These are phyloP conservation scores for Fonsecaea pedrosoi DNA, from an alignment of 2,329 filamentous ascomycete genomes.

Conservation along the genomic window DNA sequence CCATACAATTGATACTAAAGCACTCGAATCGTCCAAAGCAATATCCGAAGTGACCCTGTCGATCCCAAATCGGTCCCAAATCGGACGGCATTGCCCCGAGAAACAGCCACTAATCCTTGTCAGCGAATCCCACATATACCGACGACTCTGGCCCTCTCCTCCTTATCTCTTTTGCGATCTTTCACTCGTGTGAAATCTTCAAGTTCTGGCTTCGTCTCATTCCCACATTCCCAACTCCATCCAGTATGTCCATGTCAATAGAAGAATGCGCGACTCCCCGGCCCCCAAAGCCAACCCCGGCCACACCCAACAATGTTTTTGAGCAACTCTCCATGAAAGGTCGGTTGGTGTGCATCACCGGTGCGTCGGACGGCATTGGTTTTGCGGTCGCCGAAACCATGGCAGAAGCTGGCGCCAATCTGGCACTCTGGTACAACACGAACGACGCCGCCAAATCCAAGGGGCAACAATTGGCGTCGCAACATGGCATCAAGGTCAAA, in stretches of 20 bases:
- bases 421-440: conserved; percentile 46
- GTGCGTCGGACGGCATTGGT: conserved; percentile 47
- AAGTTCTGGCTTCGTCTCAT: too few species aligned
- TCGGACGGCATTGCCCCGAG: too few species aligned
- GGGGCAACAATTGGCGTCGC: not conserved
- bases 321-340: conserved; percentile 43
- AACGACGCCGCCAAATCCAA: conserved; percentile 37
- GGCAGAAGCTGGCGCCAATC: conserved; percentile 49
- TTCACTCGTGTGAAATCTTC: too few species aligned
- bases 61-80: too few species aligned
- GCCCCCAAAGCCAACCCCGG: not conserved
- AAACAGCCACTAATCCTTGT: too few species aligned
- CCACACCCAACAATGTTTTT: conserved; percentile 33
- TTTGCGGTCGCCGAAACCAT: conserved; percentile 48
- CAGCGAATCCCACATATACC: too few species aligned
- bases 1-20: too few species aligned
- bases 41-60: too few species aligned
- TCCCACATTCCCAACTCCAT: not conserved
- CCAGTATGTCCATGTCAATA: conserved; percentile 8
- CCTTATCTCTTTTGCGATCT: too few species aligned
- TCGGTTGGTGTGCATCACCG: conserved; percentile 41
- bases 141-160: too few species aligned
- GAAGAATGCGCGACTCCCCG: not conserved
- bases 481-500: not conserved
- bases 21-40: too few species aligned